Conservation (phyloP, 352 stramenopile species). For the Phytophthora sojae region DNA sequence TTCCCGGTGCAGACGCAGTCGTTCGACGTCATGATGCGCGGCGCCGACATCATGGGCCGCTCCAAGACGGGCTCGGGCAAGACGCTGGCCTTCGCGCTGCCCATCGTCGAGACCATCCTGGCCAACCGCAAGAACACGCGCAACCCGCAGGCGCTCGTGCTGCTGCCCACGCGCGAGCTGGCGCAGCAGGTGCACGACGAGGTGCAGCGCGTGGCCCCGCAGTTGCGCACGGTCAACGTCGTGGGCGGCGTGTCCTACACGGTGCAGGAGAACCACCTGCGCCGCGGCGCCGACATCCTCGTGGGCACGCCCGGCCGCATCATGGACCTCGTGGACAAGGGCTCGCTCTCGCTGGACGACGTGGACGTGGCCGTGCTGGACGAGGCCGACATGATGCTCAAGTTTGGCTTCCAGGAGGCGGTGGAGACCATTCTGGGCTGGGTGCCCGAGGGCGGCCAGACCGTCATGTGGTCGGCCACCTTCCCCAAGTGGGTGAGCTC, state of each 20-base stretch:
- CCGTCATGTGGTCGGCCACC: constrained; percentile 97
- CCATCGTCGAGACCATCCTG: constrained; percentile 80
- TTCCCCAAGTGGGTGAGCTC: constrained; percentile 95
- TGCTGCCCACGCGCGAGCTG: constrained; percentile 98
- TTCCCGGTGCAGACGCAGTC: constrained; percentile 88
- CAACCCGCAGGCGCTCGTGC: constrained; percentile 92
- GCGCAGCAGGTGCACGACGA: constrained; percentile 97
- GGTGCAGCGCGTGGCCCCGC: constrained; percentile 82
- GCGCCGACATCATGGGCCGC: constrained; percentile 84
- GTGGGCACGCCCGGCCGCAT: constrained; percentile 97
- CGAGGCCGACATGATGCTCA: constrained; percentile 98
- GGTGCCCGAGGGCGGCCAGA: constrained; percentile 85
- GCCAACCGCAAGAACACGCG: constrained; percentile 45
- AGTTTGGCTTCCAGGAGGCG: constrained; percentile 98
- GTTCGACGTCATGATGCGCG: constrained; percentile 83
- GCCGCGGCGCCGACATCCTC: constrained; percentile 93
- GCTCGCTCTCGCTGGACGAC: constrained; percentile 90
- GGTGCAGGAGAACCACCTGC: constrained; percentile 91
- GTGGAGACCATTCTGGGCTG: constrained; percentile 95
- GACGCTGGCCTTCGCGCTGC: constrained; percentile 79
- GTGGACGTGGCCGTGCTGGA: constrained; percentile 94
- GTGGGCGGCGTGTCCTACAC: constrained; percentile 95
- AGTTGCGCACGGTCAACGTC: constrained; percentile 91
- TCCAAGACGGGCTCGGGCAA: constrained; percentile 87
- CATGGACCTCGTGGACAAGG: constrained; percentile 96